Percentiles rank a stretch among this genome's conserved stretches.
phyloP scores from a whole-genome alignment of 2,329 filamentous ascomycete genomes.

The Xylariales sp. region DNA sequence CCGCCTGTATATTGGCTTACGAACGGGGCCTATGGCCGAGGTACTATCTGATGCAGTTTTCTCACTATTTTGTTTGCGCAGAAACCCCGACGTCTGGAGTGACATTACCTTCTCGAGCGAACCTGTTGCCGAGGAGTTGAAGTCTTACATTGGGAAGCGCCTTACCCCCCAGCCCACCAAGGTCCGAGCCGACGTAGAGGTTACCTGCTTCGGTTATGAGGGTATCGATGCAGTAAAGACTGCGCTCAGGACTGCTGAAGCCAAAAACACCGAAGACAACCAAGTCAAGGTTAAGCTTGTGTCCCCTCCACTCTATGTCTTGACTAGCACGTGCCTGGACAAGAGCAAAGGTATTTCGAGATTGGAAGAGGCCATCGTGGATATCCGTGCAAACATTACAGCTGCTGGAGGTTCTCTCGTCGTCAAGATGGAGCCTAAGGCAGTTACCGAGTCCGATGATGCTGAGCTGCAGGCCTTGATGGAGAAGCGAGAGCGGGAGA shows the following conservation, averaged over 20 bases:
- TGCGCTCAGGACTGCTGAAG: constrained; percentile 86
- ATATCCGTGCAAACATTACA: constrained; percentile 78
- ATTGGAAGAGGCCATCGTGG: constrained; percentile 84
- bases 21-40: too few relatives aligned
- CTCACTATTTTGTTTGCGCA: constrained; percentile 26
- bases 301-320: constrained; percentile 93
- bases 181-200: constrained; percentile 95
- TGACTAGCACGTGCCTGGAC: constrained; percentile 93
- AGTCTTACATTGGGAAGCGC: constrained; percentile 94
- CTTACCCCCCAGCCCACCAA: constrained; percentile 98
- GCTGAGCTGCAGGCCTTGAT: constrained; percentile 95
- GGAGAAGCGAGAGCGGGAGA: constrained; percentile 98
- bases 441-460: constrained; percentile 97
- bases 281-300: constrained; percentile 98
- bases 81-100: constrained; percentile 93
- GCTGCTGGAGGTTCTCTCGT: constrained; percentile 72
- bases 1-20: too few relatives aligned
- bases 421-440: constrained; percentile 98
- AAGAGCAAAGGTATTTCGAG: constrained; percentile 81
- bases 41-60: too few relatives aligned
- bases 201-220: constrained; percentile 92
- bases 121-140: constrained; percentile 81
- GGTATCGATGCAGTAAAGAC: constrained; percentile 98
- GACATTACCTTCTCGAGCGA: constrained; percentile 87
- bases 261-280: constrained; percentile 84